Evolutionary conservation across 2,329 filamentous ascomycete species (phyloP).

Genomic region (Penicillium sp.): DNA sequence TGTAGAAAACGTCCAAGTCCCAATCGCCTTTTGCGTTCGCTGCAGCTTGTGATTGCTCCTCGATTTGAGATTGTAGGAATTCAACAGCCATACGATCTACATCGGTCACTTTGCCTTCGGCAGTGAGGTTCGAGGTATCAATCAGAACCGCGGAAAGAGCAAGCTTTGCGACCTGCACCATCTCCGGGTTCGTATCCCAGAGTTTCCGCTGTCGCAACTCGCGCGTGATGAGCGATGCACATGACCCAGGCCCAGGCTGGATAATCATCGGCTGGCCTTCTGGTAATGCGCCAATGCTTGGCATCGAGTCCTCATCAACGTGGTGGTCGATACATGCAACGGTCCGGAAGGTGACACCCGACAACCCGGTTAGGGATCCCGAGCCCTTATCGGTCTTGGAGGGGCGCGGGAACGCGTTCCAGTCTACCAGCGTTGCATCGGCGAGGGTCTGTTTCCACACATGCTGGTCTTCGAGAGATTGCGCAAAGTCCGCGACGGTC

Average conservation of each 20-base stretch:
- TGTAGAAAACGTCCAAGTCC: conserved; percentile 51
- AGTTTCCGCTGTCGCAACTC: conserved; percentile 47
- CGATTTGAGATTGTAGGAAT: conserved; percentile 54
- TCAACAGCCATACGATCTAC: conserved; percentile 48
- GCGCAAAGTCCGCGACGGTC: conserved; percentile 41
- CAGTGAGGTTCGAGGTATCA: conserved; percentile 46
- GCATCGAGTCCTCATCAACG: conserved; percentile 55
- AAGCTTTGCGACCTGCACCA: conserved; percentile 37
- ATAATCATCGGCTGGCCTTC: conserved; percentile 51
- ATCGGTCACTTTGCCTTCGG: conserved; percentile 46
- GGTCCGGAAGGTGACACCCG: conserved; percentile 42
- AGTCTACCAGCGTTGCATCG: conserved; percentile 43
- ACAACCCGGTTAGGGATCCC: conserved; percentile 49
- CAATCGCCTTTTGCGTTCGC: conserved; percentile 32
- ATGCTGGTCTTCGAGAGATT: conserved; percentile 15
- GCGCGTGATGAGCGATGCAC: conserved; percentile 55
- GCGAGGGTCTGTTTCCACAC: conserved; percentile 9
- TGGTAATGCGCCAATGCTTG: conserved; percentile 34
- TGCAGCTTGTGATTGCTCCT: conserved; percentile 4
- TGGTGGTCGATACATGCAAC: conserved; percentile 62
- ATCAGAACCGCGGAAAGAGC: conserved; percentile 44
- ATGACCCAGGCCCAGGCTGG: conserved; percentile 55
- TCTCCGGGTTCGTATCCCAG: conserved; percentile 32
- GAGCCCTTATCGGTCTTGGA: conserved; percentile 46
- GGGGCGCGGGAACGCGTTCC: conserved; percentile 44